Conservation (phyloP, 257 asterid genomes). For the Gynochthodes officinalis region DNA sequence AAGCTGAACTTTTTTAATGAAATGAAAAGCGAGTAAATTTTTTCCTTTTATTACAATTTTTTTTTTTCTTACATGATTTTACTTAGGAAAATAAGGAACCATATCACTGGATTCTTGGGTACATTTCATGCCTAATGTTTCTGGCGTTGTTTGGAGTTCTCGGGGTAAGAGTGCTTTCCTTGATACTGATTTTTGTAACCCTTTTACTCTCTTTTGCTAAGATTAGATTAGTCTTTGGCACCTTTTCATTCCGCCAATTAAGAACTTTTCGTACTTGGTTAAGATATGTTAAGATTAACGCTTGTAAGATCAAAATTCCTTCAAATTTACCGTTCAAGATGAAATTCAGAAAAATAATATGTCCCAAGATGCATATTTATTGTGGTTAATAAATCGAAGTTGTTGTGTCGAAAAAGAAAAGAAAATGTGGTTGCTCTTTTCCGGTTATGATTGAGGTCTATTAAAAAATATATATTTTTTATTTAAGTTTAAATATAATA, state of each 20-base stretch:
- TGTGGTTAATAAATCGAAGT: neutral
- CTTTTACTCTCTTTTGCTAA: neutral
- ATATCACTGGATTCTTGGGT: slow-evolving; percentile 16
- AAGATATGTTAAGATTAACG: too few species aligned
- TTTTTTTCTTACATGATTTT: neutral
- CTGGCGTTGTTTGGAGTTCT: slow-evolving; percentile 28
- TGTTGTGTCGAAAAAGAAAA: neutral
- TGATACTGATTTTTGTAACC: neutral
- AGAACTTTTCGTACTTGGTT: neutral
- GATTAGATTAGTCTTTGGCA: neutral
- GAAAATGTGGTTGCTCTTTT: too few species aligned
- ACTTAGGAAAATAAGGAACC: slow-evolving; percentile 18
- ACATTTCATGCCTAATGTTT: slow-evolving; percentile 18
- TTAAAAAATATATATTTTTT: neutral
- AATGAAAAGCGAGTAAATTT: neutral
- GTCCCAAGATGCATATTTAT: neutral
- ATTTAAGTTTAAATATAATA: too few species aligned
- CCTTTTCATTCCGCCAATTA: neutral
- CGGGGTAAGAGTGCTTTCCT: slow-evolving; percentile 18
- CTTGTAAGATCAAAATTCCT: too few species aligned
- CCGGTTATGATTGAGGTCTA: neutral
- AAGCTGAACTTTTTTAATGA: too few species aligned
- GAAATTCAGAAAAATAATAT: neutral
- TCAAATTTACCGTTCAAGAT: neutral
- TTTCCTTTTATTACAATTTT: neutral